These are phyloP conservation scores for Cystobasidium slooffiae DNA, from an alignment of 1,284 basidiomycete species.

Conservation along the genomic window DNA sequence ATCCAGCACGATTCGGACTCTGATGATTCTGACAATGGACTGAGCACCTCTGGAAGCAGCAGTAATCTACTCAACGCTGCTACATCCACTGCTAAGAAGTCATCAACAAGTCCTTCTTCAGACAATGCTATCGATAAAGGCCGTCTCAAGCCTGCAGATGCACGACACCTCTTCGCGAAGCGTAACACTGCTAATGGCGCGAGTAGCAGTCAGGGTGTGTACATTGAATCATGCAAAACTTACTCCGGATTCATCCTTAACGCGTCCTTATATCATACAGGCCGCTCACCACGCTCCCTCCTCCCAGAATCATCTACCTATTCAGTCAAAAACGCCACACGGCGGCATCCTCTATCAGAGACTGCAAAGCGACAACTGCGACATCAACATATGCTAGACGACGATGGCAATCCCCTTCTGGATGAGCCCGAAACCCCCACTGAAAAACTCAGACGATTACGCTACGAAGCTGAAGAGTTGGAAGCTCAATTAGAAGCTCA, in stretches of 20 bases:
- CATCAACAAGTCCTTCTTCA: conserved; percentile 15
- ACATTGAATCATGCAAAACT: not conserved
- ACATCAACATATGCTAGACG: conserved; percentile 3
- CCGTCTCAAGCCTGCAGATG: conserved; percentile 31
- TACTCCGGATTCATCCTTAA: not conserved
- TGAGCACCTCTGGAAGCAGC: conserved; percentile 33
- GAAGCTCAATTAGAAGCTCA: conserved; percentile 57
- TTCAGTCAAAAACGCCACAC: conserved; percentile 19
- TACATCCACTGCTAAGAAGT: conserved; percentile 31
- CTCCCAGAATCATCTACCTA: conserved; percentile 38
- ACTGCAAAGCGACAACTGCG: conserved; percentile 26
- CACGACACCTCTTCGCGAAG: conserved; percentile 22
- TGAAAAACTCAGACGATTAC: conserved; percentile 58
- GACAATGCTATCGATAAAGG: conserved; percentile 45
- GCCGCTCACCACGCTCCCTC: not conserved
- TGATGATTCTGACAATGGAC: conserved; percentile 42
- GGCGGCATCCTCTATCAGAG: conserved; percentile 22
- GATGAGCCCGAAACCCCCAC: conserved; percentile 56
- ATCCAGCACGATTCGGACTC: conserved; percentile 50
- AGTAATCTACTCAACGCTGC: conserved; percentile 32
- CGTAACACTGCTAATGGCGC: not conserved
- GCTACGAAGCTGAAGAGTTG: conserved; percentile 60
- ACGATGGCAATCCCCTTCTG: not conserved
- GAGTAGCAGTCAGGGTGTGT: conserved; percentile 6
- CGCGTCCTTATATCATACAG: not conserved